Conservation (phyloP, 2,329 filamentous ascomycete species). For the Fusarium anguioides region DNA sequence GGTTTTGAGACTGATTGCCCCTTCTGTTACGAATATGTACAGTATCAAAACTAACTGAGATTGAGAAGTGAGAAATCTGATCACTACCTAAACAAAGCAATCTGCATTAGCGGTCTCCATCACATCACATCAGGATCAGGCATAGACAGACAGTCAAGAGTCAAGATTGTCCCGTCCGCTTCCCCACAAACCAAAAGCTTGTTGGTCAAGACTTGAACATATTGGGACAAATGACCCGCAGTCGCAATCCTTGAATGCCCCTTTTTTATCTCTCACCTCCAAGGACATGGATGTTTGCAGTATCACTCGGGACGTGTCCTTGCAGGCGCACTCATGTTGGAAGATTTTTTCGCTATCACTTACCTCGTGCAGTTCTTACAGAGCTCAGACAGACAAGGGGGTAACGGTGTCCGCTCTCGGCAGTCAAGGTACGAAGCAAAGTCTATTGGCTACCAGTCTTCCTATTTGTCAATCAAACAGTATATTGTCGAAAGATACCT, state of each 20-base stretch:
- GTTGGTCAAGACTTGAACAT: conserved; percentile 29
- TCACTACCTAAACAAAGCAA: not conserved
- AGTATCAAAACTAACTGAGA: too few species aligned
- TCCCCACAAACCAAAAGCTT: conserved; percentile 40
- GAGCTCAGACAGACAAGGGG: not conserved
- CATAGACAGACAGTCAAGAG: too few species aligned
- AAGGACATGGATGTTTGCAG: conserved; percentile 11
- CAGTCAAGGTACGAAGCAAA: not conserved
- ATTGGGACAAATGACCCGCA: conserved; percentile 33
- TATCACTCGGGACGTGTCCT: not conserved
- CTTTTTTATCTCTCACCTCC: conserved; percentile 25
- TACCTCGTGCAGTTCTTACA: not conserved
- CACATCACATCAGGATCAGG: conserved; percentile 13
- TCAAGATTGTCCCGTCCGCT: conserved; percentile 34
- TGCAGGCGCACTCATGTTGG: not conserved
- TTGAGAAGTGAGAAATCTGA: not conserved
- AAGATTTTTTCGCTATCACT: conserved; percentile 5
- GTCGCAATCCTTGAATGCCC: conserved; percentile 22
- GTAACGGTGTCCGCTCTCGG: not conserved
- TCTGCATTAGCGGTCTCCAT: conserved; percentile 23
- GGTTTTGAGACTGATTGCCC: not conserved
- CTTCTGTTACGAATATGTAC: not conserved
- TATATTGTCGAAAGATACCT: not conserved
- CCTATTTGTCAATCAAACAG: not conserved
- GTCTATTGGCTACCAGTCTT: not conserved